Evolutionary conservation across 2,329 filamentous ascomycete species (phyloP), one percentile per base, ranked within the genome.

Genomic region (Ceratocystis variospora): DNA sequence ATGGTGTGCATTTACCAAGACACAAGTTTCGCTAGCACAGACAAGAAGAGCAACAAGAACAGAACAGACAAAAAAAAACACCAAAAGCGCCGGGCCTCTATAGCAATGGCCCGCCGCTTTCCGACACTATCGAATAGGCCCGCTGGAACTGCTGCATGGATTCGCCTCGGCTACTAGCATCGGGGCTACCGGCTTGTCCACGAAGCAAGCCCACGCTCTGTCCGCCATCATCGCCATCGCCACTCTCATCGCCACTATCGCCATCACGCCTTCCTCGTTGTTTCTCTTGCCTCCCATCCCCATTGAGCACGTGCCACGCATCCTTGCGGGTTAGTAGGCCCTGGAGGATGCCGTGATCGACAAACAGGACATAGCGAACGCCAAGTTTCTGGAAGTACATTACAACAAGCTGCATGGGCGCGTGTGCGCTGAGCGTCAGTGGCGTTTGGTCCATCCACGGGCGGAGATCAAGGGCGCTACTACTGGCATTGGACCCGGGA

Each of bases 381-480:
- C 94, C 94, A 7, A 99, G 83, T 73, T 93, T 93, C 77, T 96
- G 91, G 76, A 99, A 97, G 81, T 99, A 95, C 67, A 83, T 87
- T 28, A 95, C 87, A 2, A 89, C 90, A n/a, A 97, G 82, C 73
- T 92, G 86, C 68, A 99, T 84, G 68, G 81, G 87, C 17, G 86
- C 86, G 69, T 86, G 83, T 25, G 85, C 86, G 53, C 90, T 89
- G 19, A 97, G 80, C 0, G 94, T 97, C 61, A 99, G 88, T 0
- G 94, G 94, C 0, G 94, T 99, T 75, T 96, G 93, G 75, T 99
- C 94, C 91, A 99, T 96, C 94, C 94, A 99, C 1, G 92, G 92
- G 6, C 93, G 81, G 10, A 99, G 81, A 76, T 99, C 94, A 48
- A 99, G 84, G 0, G 87, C 91, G 4, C 12, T 28, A 5, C 28